Evolutionary conservation across 805 yeast genomes (phyloP), one percentile per base, ranked within the genome.

Genomic region (Nakazawaea populi): DNA sequence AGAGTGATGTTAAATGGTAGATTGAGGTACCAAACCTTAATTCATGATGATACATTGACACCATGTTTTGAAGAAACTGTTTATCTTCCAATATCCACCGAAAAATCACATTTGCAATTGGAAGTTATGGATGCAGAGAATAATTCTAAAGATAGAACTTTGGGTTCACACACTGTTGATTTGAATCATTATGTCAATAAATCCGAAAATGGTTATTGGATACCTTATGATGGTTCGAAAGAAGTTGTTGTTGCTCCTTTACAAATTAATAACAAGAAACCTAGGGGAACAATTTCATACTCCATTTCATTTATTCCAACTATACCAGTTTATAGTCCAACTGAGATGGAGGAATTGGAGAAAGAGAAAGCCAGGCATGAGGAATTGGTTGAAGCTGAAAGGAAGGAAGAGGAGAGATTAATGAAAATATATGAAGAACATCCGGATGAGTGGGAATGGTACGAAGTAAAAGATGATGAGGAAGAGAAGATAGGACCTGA

Each of bases 71-170:
- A 85, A 59, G 75, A 76, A 48, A 83, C 78, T 6, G 68, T 72
- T 37, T 87, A 77, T 61, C 60, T 86, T 46, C 87, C 94, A 5
- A 69, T 87, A 36, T 64, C 73, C 18, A 79, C 84, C 46, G 80
- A 76, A 55, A 77, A 75, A 58, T 89, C 85, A 63, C 80, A 73
- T 54, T 64, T 84, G 49, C 67, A 76, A 32, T 60, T 87, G 39
- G 80, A 80, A 52, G 69, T 84, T 48, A 76, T 78, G 77, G 94
- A 87, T 66, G 83, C 79, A 46, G 89, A 87, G 64, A 72, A 73
- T 24, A 72, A 77, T 34, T 81, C 80, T 31, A 78, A 77, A 51
- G 90, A 86, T 63, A 76, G 90, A 59, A 60, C 77, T 1, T 69
- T 87, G 56, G 95, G 94, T 11, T 65, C 76, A 3, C 72, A 79